These are phyloP conservation scores for Pestalotiopsis sp. DNA, from an alignment of 2,329 filamentous ascomycete genomes.

Conservation along the genomic window DNA sequence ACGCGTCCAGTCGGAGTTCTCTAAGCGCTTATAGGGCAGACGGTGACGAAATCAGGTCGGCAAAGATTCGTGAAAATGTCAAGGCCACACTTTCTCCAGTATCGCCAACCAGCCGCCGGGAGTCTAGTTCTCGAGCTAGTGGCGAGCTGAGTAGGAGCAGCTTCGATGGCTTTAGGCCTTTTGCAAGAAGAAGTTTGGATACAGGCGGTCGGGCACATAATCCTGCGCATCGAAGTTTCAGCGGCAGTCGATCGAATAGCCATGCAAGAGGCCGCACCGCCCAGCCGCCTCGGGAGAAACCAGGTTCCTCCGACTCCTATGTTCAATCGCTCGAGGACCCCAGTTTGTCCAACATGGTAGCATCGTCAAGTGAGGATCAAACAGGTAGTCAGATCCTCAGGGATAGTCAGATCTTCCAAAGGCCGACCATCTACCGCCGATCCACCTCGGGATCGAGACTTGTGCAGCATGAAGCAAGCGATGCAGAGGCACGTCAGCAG, in stretches of 20 bases:
- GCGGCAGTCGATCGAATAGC: conserved; percentile 57
- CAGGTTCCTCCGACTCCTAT: conserved; percentile 75
- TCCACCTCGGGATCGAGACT: conserved; percentile 44
- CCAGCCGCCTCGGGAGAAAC: conserved; percentile 49
- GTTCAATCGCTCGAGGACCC: conserved; percentile 74
- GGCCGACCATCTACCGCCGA: conserved; percentile 65
- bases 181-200: conserved; percentile 56
- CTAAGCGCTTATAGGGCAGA: conserved; percentile 14
- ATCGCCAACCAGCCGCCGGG: conserved; percentile 45
- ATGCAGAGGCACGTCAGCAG: conserved; percentile 14
- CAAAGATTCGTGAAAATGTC: conserved; percentile 57
- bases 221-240: conserved; percentile 64
- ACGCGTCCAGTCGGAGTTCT: conserved; percentile 20
- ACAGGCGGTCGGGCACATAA: conserved; percentile 46
- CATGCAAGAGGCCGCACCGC: conserved; percentile 51
- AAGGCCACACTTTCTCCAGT: conserved; percentile 63
- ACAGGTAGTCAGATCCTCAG: conserved; percentile 91
- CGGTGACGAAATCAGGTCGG: conserved; percentile 33
- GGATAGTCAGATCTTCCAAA: conserved; percentile 86
- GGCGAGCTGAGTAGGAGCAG: conserved; percentile 55
- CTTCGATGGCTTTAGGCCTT: conserved; percentile 54
- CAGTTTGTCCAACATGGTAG: conserved; percentile 70
- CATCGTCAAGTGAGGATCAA: conserved; percentile 74
- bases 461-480: conserved; percentile 11
- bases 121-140: conserved; percentile 58